Evolutionary conservation across 257 asterid species (phyloP).

Genomic region (Solanum sparsipilum): DNA sequence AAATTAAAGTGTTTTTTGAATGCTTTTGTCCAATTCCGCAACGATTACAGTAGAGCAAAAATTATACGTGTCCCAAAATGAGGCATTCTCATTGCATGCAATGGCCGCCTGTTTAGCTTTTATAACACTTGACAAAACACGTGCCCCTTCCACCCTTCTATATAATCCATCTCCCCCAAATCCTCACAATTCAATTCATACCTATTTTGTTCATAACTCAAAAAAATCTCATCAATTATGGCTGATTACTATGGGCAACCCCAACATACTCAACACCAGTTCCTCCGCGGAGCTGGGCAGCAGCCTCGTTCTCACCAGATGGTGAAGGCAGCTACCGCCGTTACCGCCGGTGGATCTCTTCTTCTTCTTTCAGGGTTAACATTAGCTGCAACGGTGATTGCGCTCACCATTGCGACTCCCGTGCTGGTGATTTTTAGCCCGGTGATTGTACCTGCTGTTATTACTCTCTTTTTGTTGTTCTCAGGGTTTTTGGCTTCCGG

Average conservation of each 20-base stretch:
- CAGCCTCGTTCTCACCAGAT: slow-evolving; percentile 38
- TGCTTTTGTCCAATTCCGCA: neutral
- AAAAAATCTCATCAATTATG: neutral
- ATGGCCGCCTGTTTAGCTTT: neutral
- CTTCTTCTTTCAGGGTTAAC: slow-evolving; percentile 57
- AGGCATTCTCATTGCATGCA: neutral
- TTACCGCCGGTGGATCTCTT: slow-evolving; percentile 60
- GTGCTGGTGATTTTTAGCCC: slow-evolving; percentile 78
- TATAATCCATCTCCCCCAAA: neutral
- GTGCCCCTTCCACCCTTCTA: neutral
- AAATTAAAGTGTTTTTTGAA: no score
- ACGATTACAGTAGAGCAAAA: neutral
- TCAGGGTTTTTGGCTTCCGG: slow-evolving; percentile 66
- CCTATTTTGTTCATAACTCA: neutral
- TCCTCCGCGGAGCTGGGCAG: neutral
- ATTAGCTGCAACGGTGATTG: slow-evolving; percentile 49
- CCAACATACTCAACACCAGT: neutral
- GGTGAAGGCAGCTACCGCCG: slow-evolving; percentile 60
- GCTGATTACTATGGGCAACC: slow-evolving; percentile 22
- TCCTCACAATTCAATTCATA: neutral
- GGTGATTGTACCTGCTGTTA: slow-evolving; percentile 59
- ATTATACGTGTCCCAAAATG: neutral
- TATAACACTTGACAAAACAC: neutral
- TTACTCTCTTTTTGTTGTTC: slow-evolving; percentile 26
- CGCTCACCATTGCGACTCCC: slow-evolving; percentile 62